Percentiles rank a stretch among this genome's conserved stretches.
These are phyloP conservation scores for Stagonosporopsis tanaceti DNA, from an alignment of 2,329 filamentous ascomycete genomes.

Conservation along the genomic window DNA sequence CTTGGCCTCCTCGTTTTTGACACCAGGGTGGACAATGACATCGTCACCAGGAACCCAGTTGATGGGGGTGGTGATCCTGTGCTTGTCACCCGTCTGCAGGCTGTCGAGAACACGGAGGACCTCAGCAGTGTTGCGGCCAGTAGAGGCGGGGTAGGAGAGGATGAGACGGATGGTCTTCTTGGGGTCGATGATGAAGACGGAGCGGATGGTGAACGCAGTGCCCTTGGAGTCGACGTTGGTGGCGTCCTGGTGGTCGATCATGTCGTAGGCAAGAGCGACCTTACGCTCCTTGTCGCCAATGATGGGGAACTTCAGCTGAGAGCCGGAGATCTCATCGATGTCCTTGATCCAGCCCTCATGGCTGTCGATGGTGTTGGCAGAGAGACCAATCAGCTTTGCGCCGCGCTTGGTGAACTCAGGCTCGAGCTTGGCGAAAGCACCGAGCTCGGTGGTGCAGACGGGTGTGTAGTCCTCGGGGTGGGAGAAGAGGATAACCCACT, in stretches of 20 bases:
- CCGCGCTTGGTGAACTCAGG: slow-evolving; percentile 69
- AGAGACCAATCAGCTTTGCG: slow-evolving; percentile 68
- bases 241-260: slow-evolving; percentile 63
- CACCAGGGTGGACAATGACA: slow-evolving; percentile 67
- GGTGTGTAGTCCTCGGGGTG: slow-evolving; percentile 70
- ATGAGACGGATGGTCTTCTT: slow-evolving; percentile 70
- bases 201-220: slow-evolving; percentile 70
- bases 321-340: slow-evolving; percentile 60
- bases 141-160: slow-evolving; percentile 69
- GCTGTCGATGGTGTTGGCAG: slow-evolving; percentile 60
- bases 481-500: slow-evolving; percentile 75
- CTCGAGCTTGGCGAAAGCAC: slow-evolving; percentile 70
- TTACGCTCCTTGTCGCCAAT: slow-evolving; percentile 63
- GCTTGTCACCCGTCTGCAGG: slow-evolving; percentile 66
- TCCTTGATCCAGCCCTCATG: slow-evolving; percentile 63
- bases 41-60: slow-evolving; percentile 68
- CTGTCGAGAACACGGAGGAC: slow-evolving; percentile 61
- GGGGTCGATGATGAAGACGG: slow-evolving; percentile 71
- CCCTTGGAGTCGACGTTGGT: slow-evolving; percentile 67
- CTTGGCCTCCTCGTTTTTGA: slow-evolving; percentile 67
- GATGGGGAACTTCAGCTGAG: slow-evolving; percentile 60
- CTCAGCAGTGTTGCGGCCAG: slow-evolving; percentile 64
- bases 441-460: slow-evolving; percentile 70
- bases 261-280: slow-evolving; percentile 61
- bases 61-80: slow-evolving; percentile 67